These are phyloP conservation scores for Phytophthora quininea DNA, from an alignment of 352 stramenopile genomes.

Conservation along the genomic window DNA sequence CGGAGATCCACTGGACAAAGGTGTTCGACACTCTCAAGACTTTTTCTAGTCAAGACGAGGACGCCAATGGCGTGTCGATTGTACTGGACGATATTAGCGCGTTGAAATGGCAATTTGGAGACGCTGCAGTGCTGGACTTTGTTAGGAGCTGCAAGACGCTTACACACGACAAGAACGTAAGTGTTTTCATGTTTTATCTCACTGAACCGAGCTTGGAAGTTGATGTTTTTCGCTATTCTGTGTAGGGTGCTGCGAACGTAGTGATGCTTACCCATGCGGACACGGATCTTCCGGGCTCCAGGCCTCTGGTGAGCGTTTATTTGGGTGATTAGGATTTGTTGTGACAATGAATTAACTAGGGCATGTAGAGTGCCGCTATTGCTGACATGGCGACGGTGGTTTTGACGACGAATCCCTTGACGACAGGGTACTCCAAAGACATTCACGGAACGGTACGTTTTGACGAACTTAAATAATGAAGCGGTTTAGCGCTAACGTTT, in stretches of 20 bases:
- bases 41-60: constrained; percentile 8
- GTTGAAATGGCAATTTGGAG: constrained; percentile 68
- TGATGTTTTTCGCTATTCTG: constrained; percentile 5
- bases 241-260: constrained; percentile 49
- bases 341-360: background rate
- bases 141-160: constrained; percentile 71
- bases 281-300: constrained; percentile 34
- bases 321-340: background rate
- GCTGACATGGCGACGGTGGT: constrained; percentile 64
- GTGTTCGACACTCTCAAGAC: constrained; percentile 45
- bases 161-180: constrained; percentile 51
- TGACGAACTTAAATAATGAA: background rate
- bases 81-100: constrained; percentile 71
- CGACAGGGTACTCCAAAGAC: constrained; percentile 77
- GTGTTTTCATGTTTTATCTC: no score
- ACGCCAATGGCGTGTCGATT: constrained; percentile 40
- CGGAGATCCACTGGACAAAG: constrained; percentile 13
- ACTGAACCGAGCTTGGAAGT: background rate
- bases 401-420: constrained; percentile 55
- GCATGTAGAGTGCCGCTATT: constrained; percentile 46
- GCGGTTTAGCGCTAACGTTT: background rate
- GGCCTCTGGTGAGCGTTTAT: constrained; percentile 17
- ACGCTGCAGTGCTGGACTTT: constrained; percentile 49
- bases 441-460: constrained; percentile 68
- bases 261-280: constrained; percentile 66